Base-by-base conservation (phyloP, 2,329 filamentous ascomycete genomes). In the Nemania sp. region DNA sequence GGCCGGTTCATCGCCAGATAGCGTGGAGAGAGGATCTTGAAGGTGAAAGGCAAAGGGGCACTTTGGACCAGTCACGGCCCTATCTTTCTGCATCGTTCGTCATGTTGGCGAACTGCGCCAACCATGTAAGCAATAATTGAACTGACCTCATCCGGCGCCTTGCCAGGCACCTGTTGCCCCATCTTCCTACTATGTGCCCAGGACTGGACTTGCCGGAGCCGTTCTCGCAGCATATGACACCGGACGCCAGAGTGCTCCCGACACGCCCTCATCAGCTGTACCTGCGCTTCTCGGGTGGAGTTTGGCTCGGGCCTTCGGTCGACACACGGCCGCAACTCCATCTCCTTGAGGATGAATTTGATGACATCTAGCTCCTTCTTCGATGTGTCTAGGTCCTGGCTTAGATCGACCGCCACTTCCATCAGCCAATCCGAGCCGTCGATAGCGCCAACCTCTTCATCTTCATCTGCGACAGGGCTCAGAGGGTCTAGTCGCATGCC, bases 321-420 rank as follows among this genome's bases (percentile, higher is more conserved):
- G 11, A 47, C 47, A 34, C 49, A 18, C 6, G 40, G 47, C 10
- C 48, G 40, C n/a, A 15, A n/a, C 9, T 65, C 63, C 11, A 66
- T 35, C 6, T 69, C 66, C 17, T 67, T 63, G 13, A 72, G 48
- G 5, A 66, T 53, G 13, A 61, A 66, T 42, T 52, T 63, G 15
- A 70, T 60, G 13, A 72, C 63, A n/a, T 68, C 65, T 2, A 72
- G 61, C 49, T 73, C 71, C 20, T 65, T 69, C 47, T 64, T 65
- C 2, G 69, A 68, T 5, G 67, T 68, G 10, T 68, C 64, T 2
- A 72, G 59, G 20, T 71, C 69, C 42, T 64, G 60, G n/a, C 50
- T 54, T 40, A 71, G 55, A 11, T 46, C 47, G 29, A 54, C 59
- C 40, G 64, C 64, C 5, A 65, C 59, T 47, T 49, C 45, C 13